Conservation (phyloP, 768 basidiomycete species). For the Tulasnella sp. region DNA sequence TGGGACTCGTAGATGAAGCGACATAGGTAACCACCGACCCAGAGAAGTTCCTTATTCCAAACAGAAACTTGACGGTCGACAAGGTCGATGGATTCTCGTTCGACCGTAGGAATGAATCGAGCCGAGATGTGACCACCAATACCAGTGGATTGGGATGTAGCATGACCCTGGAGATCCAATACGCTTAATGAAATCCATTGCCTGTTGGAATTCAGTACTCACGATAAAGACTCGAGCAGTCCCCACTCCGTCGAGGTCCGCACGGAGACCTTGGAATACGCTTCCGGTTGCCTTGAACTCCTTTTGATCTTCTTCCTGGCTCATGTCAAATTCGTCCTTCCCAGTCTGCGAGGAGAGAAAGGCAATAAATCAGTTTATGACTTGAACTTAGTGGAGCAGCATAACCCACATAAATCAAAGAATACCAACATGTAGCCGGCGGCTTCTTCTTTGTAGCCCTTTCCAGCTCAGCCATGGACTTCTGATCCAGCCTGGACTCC, state of each 20-base stretch:
- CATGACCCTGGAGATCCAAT: constrained; percentile 56
- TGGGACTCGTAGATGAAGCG: constrained; percentile 82
- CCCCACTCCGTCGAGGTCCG: constrained; percentile 72
- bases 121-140: constrained; percentile 61
- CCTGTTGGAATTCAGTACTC: constrained; percentile 25
- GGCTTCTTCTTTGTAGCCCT: constrained; percentile 94
- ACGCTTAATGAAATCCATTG: constrained; percentile 1
- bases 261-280: constrained; percentile 78
- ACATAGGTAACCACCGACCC: constrained; percentile 72
- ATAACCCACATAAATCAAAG: constrained; percentile 70
- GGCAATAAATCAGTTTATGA: background rate
- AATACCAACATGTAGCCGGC: constrained; percentile 62
- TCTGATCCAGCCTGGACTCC: constrained; percentile 55
- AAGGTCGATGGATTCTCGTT: constrained; percentile 86
- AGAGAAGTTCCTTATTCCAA: constrained; percentile 87
- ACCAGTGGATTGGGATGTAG: constrained; percentile 89
- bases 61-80: constrained; percentile 63
- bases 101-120: constrained; percentile 91
- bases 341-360: constrained; percentile 59
- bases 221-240: constrained; percentile 80
- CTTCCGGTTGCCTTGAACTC: constrained; percentile 59
- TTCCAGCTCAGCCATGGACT: constrained; percentile 63
- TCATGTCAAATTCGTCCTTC: constrained; percentile 71
- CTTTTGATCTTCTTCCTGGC: constrained; percentile 56
- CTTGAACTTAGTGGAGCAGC: background rate